Evolutionary conservation across 768 basidiomycete genomes (phyloP).

Genomic region (Mycena galericulata): DNA sequence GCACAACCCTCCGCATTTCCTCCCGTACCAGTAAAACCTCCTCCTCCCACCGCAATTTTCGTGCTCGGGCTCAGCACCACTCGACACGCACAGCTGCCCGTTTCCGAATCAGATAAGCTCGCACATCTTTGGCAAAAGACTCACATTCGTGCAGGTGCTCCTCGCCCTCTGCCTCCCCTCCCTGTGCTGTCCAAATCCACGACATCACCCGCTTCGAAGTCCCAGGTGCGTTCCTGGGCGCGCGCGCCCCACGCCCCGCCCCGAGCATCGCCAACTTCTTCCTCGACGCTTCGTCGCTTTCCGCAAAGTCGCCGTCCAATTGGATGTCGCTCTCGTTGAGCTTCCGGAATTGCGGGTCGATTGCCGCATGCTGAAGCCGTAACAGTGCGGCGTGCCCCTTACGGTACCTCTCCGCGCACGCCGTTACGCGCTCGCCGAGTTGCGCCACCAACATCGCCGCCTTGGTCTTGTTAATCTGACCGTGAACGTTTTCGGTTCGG

Average conservation of each 20-base stretch:
- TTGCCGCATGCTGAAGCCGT: background rate
- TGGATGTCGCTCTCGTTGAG: background rate
- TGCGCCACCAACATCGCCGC: background rate
- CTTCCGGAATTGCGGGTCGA: background rate
- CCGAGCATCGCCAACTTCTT: background rate
- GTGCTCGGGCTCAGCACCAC: background rate
- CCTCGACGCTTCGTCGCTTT: background rate
- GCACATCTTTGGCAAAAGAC: background rate
- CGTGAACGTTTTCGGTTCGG: background rate
- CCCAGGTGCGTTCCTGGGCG: background rate
- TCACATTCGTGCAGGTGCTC: background rate
- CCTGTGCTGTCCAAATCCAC: background rate
- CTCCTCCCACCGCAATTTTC: slow-evolving; percentile 23
- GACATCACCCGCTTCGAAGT: background rate
- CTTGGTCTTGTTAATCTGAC: background rate
- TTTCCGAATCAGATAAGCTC: background rate
- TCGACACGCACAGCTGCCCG: slow-evolving; percentile 4
- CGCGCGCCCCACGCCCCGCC: background rate
- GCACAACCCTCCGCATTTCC: slow-evolving; percentile 41
- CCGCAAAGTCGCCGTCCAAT: background rate
- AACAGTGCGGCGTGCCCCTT: background rate
- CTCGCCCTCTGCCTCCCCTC: background rate
- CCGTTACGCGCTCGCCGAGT: background rate
- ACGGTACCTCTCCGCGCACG: background rate
- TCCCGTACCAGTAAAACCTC: slow-evolving; percentile 40